Evolutionary conservation across 176 grass and related monocot genomes (phyloP), one percentile per base, ranked within the genome.

Genomic region (Calamus simplicifolius): DNA sequence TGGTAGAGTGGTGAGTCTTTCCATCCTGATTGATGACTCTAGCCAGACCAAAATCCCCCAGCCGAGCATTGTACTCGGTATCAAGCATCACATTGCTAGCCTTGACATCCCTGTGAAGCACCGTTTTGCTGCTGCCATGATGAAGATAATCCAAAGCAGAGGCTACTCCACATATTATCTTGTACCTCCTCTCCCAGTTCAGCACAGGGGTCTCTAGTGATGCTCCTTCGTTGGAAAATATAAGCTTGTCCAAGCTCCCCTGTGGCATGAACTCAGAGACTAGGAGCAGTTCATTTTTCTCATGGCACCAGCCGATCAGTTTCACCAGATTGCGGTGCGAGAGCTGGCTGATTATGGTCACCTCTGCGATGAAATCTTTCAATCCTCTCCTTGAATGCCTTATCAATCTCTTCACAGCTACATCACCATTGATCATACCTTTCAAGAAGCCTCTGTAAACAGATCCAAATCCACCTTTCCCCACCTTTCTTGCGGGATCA

Each of bases 251-350:
- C 0, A 81, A 75, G 66, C 79, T 87, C 5, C 79, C 64, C 79
- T 70, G 70, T 59, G 70, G 74, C 61, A 81, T 69, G 79, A 71
- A 87, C 38, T 87, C 84, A 52, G 75, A 87, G 4, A 87, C 78
- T 0, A 87, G 56, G 0, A 87, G 66, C 7, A 87, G 74, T 70
- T 87, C 78, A 17, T 60, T 52, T 16, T 64, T 50, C 51, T 82
- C 75, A 56, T 75, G 74, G 49, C 78, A 87, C 84, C 84, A 87
- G 0, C 78, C 79, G 18, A 82, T 55, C 0, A 82, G 61, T 61
- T 82, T 86, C 56, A 82, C 84, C 2, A 86, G 70, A 66, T 86
- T 86, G 19, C 84, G 78, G 66, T 87, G 84, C 61, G 79, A 86
- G 2, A 81, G 78, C 70, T 81, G 80, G 83, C 78, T 81, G 65